Evolutionary conservation across 345 rosid genomes (phyloP).

Genomic region (Pistacia integerrima): DNA sequence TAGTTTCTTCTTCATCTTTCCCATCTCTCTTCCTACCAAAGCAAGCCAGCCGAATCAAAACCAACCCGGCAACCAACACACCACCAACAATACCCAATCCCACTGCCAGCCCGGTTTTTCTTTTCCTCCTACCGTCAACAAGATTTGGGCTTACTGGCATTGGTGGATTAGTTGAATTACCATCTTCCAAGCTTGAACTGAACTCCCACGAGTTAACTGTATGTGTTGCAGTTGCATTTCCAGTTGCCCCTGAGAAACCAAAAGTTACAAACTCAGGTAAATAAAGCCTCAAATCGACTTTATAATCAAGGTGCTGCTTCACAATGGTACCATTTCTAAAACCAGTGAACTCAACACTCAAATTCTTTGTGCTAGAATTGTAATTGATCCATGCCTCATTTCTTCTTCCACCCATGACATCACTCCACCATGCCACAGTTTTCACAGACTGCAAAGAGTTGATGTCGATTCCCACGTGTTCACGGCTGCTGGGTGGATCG

Average conservation of each 20-base stretch:
- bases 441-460: constrained; percentile 24
- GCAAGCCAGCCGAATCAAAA: too few relatives aligned
- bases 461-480: constrained; percentile 1
- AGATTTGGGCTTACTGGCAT: too few relatives aligned
- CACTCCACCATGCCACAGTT: neutral
- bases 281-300: constrained; percentile 15
- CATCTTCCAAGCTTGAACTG: neutral
- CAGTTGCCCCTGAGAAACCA: constrained; percentile 35
- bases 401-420: neutral
- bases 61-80: too few relatives aligned
- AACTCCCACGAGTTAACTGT: constrained; percentile 28
- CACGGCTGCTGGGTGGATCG: too few relatives aligned
- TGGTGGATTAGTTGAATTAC: too few relatives aligned
- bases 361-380: constrained; percentile 9
- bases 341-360: constrained; percentile 17
- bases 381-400: constrained; percentile 32
- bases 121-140: neutral
- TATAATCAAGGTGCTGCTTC: neutral
- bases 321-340: neutral
- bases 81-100: neutral
- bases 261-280: constrained; percentile 22
- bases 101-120: neutral
- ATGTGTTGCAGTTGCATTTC: constrained; percentile 15
- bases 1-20: too few relatives aligned
- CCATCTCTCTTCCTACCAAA: too few relatives aligned